Evolutionary conservation across 2,329 filamentous ascomycete genomes (phyloP).

Genomic region (Colletotrichum sp.): DNA sequence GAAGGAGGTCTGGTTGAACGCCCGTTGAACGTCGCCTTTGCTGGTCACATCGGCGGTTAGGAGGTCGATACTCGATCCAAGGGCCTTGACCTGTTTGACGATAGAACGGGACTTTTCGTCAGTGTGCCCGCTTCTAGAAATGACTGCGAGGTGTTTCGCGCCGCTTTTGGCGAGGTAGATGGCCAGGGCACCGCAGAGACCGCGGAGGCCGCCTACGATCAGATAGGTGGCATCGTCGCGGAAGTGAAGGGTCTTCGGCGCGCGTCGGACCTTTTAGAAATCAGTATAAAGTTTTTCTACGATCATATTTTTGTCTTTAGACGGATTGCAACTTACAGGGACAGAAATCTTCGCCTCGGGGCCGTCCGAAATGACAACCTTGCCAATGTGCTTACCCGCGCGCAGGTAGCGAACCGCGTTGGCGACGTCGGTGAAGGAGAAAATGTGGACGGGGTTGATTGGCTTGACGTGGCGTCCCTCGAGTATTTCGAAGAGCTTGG

Average conservation of each 20-base stretch:
- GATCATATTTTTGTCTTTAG: background rate
- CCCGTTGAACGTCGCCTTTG: background rate
- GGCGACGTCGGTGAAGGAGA: background rate
- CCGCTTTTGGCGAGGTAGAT: background rate
- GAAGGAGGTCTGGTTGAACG: background rate
- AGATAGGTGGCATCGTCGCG: background rate
- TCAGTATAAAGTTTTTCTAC: background rate
- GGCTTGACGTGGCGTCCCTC: background rate
- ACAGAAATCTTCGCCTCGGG: background rate
- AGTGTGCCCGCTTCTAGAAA: background rate
- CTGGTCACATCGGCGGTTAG: background rate
- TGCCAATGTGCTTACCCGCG: conserved; percentile 42
- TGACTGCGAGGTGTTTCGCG: background rate
- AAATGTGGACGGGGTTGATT: background rate
- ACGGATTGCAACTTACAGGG: background rate
- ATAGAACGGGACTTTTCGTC: background rate
- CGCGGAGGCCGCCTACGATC: background rate
- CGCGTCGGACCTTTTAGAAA: background rate
- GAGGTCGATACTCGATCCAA: background rate
- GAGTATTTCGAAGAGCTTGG: conserved; percentile 21
- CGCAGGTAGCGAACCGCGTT: background rate
- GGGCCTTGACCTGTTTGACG: background rate
- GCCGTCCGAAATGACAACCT: conserved; percentile 36
- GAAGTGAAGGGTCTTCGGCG: conserved; percentile 5
- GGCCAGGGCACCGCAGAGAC: background rate